Base-by-base conservation (phyloP, 1,139 yeast species). In the Yamadazyma dushanensis region DNA sequence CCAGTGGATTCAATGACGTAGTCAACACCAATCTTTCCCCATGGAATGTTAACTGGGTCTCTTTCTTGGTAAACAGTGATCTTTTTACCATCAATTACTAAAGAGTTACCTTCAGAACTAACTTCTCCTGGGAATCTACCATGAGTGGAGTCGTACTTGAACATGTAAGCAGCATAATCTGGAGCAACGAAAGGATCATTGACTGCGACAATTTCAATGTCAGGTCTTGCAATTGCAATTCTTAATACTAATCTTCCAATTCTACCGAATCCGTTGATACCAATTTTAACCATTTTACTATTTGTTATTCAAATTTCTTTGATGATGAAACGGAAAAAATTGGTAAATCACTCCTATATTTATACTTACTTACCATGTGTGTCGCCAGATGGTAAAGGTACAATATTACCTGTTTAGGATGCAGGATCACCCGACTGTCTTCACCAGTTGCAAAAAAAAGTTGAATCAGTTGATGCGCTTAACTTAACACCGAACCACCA, bases 201-300 rank as follows among this genome's bases (percentile, higher is more conserved):
- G 73, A 81, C 70, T 49, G 87, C 86, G 40, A 80, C 83, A 47
- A 81, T 80, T 59, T 77, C 72, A 54, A 81, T 78, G 70, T 74
- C 81, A 47, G 73, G 66, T 73, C 81, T 74, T 46, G 58, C 56
- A 49, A 80, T 65, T 44, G 87, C 87, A 56, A 79, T 75, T 73
- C 88, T 78, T 60, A 80, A 70, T 44, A 82, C 88, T 54, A 81
- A 76, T 66, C 88, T 84, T 46, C 88, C 88, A 53, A 81, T 81
- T 66, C 88, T 79, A 53, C 88, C 88, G 76, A 81, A 81, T 56
- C 87, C 88, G 76, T 81, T 81, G 61, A 81, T 81, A 66, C 87
- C 88, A 57, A 80, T 44, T 33, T 45, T 46, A 27, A 40, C 45
- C 49, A 46, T 46, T 37, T 25, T 40, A 16, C 24, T 24, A 13